Conservation (phyloP, 2,329 filamentous ascomycete species). For the Trichoderma koningiopsis region DNA sequence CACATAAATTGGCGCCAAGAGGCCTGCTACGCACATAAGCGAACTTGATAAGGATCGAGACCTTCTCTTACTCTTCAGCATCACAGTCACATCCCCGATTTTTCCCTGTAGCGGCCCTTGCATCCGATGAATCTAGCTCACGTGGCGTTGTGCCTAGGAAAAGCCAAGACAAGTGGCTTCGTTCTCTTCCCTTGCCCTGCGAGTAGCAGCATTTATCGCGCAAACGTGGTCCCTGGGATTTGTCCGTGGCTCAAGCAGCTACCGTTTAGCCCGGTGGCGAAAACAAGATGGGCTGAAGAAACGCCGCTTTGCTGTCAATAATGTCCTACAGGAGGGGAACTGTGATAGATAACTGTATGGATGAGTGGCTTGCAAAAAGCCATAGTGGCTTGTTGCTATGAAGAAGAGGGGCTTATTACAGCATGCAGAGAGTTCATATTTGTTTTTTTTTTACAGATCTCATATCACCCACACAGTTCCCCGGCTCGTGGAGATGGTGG, state of each 20-base stretch:
- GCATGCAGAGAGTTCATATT: not conserved
- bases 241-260: not conserved
- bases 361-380: conserved; percentile 8
- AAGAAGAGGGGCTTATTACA: not conserved
- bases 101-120: not conserved
- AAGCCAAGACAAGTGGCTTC: conserved; percentile 15
- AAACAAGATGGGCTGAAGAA: not conserved
- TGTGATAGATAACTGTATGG: conserved; percentile 18
- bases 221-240: not conserved
- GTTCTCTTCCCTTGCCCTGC: not conserved
- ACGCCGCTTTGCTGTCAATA: not conserved
- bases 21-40: not conserved
- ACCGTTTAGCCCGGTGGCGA: conserved; percentile 3
- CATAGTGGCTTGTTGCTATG: not conserved
- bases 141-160: conserved; percentile 18
- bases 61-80: not conserved
- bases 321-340: not conserved
- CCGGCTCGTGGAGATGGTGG: not conserved
- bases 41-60: not conserved
- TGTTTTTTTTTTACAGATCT: not conserved
- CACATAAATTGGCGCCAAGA: not conserved
- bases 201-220: not conserved
- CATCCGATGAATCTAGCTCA: not conserved
- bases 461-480: not conserved
- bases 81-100: not conserved